Percentiles rank a stretch among this genome's conserved stretches.
phyloP scores from a whole-genome alignment of 305 asterid species.

The Fraxinus floribunda region DNA sequence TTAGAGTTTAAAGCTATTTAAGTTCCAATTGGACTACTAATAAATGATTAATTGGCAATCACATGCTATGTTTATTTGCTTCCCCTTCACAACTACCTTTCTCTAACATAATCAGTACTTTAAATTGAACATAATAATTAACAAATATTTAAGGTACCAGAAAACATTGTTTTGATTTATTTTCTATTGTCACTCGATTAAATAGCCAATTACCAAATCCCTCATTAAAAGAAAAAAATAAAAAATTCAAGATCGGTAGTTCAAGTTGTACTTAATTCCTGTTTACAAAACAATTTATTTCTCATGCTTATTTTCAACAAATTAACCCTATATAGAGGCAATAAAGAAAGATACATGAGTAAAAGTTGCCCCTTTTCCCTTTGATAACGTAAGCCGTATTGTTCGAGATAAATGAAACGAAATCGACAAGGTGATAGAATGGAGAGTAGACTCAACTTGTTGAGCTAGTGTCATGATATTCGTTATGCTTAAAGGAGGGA shows the following conservation, averaged over 20 bases:
- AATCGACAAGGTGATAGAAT: not conserved
- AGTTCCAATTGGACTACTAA: not conserved
- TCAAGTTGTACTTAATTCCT: too few relatives aligned
- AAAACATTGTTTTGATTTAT: not conserved
- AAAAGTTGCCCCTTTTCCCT: too few relatives aligned
- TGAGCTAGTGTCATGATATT: too few relatives aligned
- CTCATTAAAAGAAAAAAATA: too few relatives aligned
- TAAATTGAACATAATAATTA: not conserved
- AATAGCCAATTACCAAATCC: not conserved
- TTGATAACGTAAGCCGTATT: too few relatives aligned
- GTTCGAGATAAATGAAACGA: not conserved
- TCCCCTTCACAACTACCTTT: not conserved
- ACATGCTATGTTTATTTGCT: constrained; percentile 35
- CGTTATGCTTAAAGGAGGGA: not conserved
- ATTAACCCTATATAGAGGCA: too few relatives aligned
- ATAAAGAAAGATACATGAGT: too few relatives aligned
- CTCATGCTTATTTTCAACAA: too few relatives aligned
- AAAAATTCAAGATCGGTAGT: not conserved
- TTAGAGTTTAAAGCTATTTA: not conserved
- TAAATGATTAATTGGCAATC: constrained; percentile 38
- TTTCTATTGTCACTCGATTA: not conserved
- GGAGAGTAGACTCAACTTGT: too few relatives aligned
- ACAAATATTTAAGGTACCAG: not conserved
- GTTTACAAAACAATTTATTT: too few relatives aligned
- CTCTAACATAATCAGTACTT: not conserved